These are phyloP conservation scores for Verticillium tricorpus DNA, from an alignment of 2,329 filamentous ascomycete species.

Conservation along the genomic window DNA sequence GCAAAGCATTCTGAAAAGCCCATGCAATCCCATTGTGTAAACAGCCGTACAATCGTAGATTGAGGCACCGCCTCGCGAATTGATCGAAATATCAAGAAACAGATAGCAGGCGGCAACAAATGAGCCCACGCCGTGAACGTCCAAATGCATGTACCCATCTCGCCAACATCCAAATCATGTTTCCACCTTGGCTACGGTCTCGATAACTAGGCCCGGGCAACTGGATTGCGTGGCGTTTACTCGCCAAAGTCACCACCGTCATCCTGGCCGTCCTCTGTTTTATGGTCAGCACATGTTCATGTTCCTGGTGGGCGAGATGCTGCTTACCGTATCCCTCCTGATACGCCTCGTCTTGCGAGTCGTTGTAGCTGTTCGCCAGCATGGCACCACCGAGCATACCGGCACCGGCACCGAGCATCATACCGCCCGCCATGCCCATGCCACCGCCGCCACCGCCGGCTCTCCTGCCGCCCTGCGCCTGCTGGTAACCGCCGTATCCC, in stretches of 20 bases:
- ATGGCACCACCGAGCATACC: constrained; percentile 76
- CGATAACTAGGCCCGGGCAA: constrained; percentile 16
- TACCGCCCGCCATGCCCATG: constrained; percentile 63
- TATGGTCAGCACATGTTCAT: neutral
- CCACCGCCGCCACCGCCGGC: constrained; percentile 28
- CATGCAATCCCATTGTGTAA: neutral
- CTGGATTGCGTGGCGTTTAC: neutral
- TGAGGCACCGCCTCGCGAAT: neutral
- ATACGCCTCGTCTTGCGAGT: constrained; percentile 55
- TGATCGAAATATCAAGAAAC: neutral
- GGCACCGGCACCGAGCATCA: constrained; percentile 74
- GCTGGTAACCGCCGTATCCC: constrained; percentile 26
- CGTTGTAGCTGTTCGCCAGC: constrained; percentile 63
- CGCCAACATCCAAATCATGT: neutral
- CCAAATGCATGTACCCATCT: neutral
- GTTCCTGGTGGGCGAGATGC: neutral
- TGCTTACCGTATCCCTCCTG: constrained; percentile 30
- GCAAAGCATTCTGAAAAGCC: neutral
- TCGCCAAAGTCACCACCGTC: constrained; percentile 29
- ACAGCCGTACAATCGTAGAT: neutral
- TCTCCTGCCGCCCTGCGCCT: constrained; percentile 38
- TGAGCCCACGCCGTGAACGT: neutral
- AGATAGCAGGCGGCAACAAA: neutral
- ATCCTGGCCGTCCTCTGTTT: constrained; percentile 23
- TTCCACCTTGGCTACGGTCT: neutral